Base-by-base conservation (phyloP, 352 stramenopile genomes). In the Pythium folliculosum region DNA sequence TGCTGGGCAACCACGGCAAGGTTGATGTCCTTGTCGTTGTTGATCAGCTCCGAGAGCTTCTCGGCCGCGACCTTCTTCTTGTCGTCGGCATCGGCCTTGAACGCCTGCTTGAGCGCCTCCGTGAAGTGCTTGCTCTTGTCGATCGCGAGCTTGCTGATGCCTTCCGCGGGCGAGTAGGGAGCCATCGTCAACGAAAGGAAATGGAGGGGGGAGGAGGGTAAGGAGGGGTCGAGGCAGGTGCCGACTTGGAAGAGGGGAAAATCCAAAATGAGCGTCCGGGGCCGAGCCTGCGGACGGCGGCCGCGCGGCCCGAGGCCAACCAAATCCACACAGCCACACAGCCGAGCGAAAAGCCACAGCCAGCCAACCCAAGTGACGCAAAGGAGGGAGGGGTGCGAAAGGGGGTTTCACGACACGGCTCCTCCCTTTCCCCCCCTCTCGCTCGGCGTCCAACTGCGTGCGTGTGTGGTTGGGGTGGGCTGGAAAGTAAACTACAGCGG, bases 51-150 rank as follows among this genome's bases (percentile, higher is more conserved):
- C 72, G 84, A 92, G 37, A 96, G 71, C 72, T 96, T 92, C 73
- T 92, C 88, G 67, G 88, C 88, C 51, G 88, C 88, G 22, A 91
- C 76, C 77, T 91, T 90, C 73, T 91, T 80, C 77, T 93, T 77
- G 69, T 93, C 84, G 32, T 72, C 70, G 53, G 76, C 77, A 51
- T 71, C 70, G 44, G 76, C 77, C 67, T 71, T 70, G 63, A 93
- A 80, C 35, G 88, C 85, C 78, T 95, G 80, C 73, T 90, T 78
- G 51, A 94, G 72, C 47, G 88, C 88, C 55, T 92, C 82, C 30
- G 84, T 92, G 71, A 96, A 96, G 80, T 94, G 88, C 80, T 96
- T 94, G 82, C 84, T 96, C 81, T 94, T 89, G 81, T 94, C 87
- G 63, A 93, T 91, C 22, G 81, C 85, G 64, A 95, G 81, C 76